These are phyloP conservation scores for Cucurbitaria berberidis DNA, from an alignment of 2,329 filamentous ascomycete species.

Conservation along the genomic window DNA sequence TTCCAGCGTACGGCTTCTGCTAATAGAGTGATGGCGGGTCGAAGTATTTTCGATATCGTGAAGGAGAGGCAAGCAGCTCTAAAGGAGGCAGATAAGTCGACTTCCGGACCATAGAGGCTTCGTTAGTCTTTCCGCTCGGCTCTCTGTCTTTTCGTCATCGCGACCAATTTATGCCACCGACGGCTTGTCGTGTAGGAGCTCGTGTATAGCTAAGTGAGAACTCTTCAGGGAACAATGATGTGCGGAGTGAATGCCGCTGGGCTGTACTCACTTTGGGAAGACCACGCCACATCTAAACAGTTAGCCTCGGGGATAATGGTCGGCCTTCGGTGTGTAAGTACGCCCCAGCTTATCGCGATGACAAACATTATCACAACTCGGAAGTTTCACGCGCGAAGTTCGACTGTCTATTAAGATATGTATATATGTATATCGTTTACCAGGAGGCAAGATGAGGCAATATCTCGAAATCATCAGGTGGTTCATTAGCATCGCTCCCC, in stretches of 20 bases:
- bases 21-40: conserved; percentile 8
- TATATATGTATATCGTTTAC: not conserved
- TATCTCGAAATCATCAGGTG: not conserved
- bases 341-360: too few relatives aligned
- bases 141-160: not conserved
- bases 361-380: not conserved
- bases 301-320: not conserved
- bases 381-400: not conserved
- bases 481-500: not conserved
- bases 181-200: not conserved
- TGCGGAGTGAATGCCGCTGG: not conserved
- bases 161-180: too few relatives aligned
- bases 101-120: not conserved
- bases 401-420: too few relatives aligned
- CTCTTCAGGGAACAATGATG: not conserved
- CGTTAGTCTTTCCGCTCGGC: not conserved
- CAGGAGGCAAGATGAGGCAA: too few relatives aligned
- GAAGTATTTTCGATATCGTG: conserved; percentile 20
- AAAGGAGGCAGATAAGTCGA: conserved; percentile 4
- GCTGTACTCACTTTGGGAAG: not conserved
- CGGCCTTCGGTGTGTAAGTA: not conserved
- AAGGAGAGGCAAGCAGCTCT: conserved; percentile 19
- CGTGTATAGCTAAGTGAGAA: not conserved
- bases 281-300: not conserved
- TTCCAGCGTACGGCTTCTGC: conserved; percentile 1